Evolutionary conservation across 2,329 filamentous ascomycete species (phyloP).

Genomic region (Raffaelea arxii): DNA sequence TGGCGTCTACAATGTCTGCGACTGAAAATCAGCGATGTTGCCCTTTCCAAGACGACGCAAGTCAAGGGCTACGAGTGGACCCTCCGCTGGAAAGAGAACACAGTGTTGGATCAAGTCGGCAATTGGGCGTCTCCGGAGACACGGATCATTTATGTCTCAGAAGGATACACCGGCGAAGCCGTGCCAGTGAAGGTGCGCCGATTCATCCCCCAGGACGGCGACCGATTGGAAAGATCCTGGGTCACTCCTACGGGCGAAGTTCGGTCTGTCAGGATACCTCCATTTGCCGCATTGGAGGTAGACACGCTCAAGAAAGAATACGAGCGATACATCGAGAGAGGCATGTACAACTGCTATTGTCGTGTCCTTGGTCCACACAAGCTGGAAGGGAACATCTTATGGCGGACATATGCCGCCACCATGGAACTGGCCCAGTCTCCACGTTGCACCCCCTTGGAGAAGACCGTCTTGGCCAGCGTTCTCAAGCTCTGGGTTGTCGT

Average conservation of each 20-base stretch:
- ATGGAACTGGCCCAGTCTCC: slow-evolving; percentile 24
- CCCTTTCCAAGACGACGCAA: slow-evolving; percentile 47
- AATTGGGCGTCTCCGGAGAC: slow-evolving; percentile 45
- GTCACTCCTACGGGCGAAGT: slow-evolving; percentile 30
- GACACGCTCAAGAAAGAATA: slow-evolving; percentile 40
- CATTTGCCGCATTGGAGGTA: slow-evolving; percentile 46
- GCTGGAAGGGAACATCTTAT: slow-evolving; percentile 31
- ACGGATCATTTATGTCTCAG: slow-evolving; percentile 39
- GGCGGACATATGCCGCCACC: slow-evolving; percentile 39
- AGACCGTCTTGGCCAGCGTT: too few species aligned
- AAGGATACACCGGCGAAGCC: slow-evolving; percentile 39
- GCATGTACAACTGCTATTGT: slow-evolving; percentile 36
- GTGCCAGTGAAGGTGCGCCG: slow-evolving; percentile 41
- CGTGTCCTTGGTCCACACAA: slow-evolving; percentile 26
- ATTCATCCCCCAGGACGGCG: slow-evolving; percentile 45
- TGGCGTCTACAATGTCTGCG: slow-evolving; percentile 47
- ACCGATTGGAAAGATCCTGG: slow-evolving; percentile 46
- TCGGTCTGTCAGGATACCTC: slow-evolving; percentile 40
- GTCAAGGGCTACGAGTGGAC: slow-evolving; percentile 52
- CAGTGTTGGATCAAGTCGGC: slow-evolving; percentile 41
- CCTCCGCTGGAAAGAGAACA: slow-evolving; percentile 45
- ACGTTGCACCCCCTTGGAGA: too few species aligned
- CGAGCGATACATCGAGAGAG: slow-evolving; percentile 37
- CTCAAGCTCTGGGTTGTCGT: slow-evolving; percentile 50
- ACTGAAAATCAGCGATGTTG: slow-evolving; percentile 51